Conservation (phyloP, 2,329 filamentous ascomycete species). For the Calonectria honghensis region DNA sequence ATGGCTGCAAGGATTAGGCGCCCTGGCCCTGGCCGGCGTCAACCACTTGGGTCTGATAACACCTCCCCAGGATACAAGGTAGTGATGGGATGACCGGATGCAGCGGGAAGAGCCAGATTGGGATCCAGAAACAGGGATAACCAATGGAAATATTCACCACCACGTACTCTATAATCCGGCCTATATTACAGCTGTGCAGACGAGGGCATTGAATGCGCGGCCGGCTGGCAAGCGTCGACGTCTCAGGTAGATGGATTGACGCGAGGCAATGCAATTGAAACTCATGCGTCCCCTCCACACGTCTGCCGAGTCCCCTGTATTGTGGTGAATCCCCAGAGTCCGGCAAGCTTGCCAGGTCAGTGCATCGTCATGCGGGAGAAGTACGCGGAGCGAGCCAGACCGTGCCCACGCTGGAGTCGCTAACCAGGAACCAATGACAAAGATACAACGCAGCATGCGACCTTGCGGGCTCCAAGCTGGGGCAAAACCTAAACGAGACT, state of each 20-base stretch:
- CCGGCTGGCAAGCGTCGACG: slow-evolving; percentile 20
- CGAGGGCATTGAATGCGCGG: slow-evolving; percentile 9
- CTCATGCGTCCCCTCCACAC: slow-evolving; percentile 31
- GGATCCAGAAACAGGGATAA: background rate
- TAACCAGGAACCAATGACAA: background rate
- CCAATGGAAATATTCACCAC: slow-evolving; percentile 20
- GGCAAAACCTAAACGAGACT: slow-evolving; percentile 1
- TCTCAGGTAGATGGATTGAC: slow-evolving; percentile 41
- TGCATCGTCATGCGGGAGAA: slow-evolving; percentile 39
- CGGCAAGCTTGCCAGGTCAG: slow-evolving; percentile 8
- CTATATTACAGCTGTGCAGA: background rate
- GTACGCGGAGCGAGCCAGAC: slow-evolving; percentile 32
- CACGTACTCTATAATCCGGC: background rate
- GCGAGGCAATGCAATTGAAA: slow-evolving; percentile 25
- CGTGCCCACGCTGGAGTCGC: slow-evolving; percentile 13
- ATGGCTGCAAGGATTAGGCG: slow-evolving; percentile 1
- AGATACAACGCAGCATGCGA: slow-evolving; percentile 11
- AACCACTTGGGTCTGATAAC: slow-evolving; percentile 4
- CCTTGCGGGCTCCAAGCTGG: slow-evolving; percentile 1
- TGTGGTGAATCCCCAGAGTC: slow-evolving; percentile 17
- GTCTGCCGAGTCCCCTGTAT: slow-evolving; percentile 1
- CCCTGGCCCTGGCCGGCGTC: slow-evolving; percentile 5
- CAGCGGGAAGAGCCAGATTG: slow-evolving; percentile 26
- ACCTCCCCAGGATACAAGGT: background rate
- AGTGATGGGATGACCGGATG: slow-evolving; percentile 20